Evolutionary conservation across 768 basidiomycete genomes (phyloP).

Genomic region (Boletus sp.): DNA sequence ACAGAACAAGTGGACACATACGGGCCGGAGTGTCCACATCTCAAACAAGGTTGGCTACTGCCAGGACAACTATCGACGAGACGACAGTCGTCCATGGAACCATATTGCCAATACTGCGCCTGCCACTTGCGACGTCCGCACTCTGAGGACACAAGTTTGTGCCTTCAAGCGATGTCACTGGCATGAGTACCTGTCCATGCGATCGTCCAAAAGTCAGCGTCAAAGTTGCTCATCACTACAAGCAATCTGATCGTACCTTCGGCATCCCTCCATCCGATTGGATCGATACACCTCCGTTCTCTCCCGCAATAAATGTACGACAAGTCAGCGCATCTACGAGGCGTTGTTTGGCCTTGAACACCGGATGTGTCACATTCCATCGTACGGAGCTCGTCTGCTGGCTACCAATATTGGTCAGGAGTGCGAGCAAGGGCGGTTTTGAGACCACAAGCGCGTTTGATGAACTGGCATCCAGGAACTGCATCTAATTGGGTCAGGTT

Average conservation of each 20-base stretch:
- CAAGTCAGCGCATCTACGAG: constrained; percentile 58
- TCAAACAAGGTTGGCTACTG: constrained; percentile 6
- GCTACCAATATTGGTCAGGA: constrained; percentile 53
- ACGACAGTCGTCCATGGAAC: constrained; percentile 8
- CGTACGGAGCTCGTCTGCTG: constrained; percentile 28
- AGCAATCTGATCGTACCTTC: constrained; percentile 28
- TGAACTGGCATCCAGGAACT: constrained; percentile 41
- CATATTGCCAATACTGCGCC: not conserved
- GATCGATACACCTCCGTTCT: constrained; percentile 41
- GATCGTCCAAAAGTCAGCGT: not conserved
- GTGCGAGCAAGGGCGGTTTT: constrained; percentile 54
- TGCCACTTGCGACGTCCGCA: constrained; percentile 1
- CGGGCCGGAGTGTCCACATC: not conserved
- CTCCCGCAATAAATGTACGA: constrained; percentile 33
- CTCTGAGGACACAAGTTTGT: constrained; percentile 21
- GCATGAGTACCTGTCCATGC: constrained; percentile 33
- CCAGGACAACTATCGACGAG: constrained; percentile 2
- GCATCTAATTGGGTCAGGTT: constrained; percentile 34
- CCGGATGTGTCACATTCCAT: constrained; percentile 44
- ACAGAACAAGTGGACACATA: not conserved
- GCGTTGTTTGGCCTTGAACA: constrained; percentile 38
- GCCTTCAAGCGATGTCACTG: constrained; percentile 25
- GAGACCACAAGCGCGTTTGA: constrained; percentile 44
- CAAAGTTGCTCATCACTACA: not conserved
- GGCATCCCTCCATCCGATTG: constrained; percentile 44